Conservation (phyloP, 2,329 filamentous ascomycete species). For the Gaeumannomyces tritici region DNA sequence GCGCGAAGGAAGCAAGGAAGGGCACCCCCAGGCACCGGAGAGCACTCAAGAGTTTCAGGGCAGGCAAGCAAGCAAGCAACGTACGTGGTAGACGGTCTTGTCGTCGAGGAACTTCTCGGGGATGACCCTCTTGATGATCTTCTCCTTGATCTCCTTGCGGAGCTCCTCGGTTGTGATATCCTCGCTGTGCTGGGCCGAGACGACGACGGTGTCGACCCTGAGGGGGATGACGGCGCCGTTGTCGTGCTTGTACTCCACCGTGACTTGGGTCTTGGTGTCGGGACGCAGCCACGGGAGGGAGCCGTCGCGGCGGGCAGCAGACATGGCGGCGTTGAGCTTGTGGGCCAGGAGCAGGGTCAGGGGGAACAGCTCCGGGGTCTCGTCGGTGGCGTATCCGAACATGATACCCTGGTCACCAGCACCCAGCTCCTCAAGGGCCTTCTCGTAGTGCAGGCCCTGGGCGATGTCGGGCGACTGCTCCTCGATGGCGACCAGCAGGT, state of each 20-base stretch:
- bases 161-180: slow-evolving; percentile 85
- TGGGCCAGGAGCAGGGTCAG: slow-evolving; percentile 90
- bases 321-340: slow-evolving; percentile 96
- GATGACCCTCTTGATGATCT: slow-evolving; percentile 94
- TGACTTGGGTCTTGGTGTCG: slow-evolving; percentile 99
- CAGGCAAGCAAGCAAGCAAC: slow-evolving; percentile 20
- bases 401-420: slow-evolving; percentile 99
- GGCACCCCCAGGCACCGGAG: slow-evolving; percentile 7
- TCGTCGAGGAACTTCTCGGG: slow-evolving; percentile 87
- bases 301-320: slow-evolving; percentile 76
- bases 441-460: slow-evolving; percentile 96
- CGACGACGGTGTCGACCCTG: slow-evolving; percentile 92
- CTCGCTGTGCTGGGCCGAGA: slow-evolving; percentile 88
- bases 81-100: slow-evolving; percentile 87
- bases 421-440: slow-evolving; percentile 94
- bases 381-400: slow-evolving; percentile 99
- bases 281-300: slow-evolving; percentile 88
- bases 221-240: slow-evolving; percentile 84
- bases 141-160: slow-evolving; percentile 89
- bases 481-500: slow-evolving; percentile 97
- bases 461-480: slow-evolving; percentile 98
- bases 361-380: slow-evolving; percentile 95
- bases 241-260: slow-evolving; percentile 96
- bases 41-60: background rate
- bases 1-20: background rate